These are phyloP conservation scores for Paecilomyces sp. DNA, from an alignment of 2,329 filamentous ascomycete genomes.

Conservation along the genomic window DNA sequence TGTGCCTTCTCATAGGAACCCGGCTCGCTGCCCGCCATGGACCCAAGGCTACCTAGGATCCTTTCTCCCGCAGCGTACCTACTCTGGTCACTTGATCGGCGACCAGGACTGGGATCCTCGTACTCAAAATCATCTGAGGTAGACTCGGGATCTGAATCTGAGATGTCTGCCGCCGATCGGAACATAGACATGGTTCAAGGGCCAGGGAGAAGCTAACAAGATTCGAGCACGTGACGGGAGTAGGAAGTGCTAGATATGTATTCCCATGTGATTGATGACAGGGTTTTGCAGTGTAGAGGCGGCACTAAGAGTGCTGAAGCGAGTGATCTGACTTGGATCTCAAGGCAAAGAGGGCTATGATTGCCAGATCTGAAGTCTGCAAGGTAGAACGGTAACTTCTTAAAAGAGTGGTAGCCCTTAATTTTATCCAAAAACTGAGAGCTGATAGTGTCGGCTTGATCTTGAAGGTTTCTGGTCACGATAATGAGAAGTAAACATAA, in stretches of 20 bases:
- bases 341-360: background rate
- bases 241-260: background rate
- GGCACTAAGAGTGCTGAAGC: background rate
- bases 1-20: constrained; percentile 13
- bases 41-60: background rate
- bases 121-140: constrained; percentile 18
- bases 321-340: background rate
- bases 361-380: background rate
- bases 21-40: background rate
- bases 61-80: background rate
- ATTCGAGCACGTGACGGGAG: background rate
- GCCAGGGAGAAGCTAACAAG: background rate
- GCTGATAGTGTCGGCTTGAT: background rate
- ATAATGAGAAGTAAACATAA: background rate
- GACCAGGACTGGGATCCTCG: constrained; percentile 6
- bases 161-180: constrained; percentile 29
- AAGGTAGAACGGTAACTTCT: background rate
- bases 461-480: background rate
- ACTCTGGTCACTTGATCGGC: background rate
- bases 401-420: background rate
- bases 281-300: background rate
- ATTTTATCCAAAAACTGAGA: background rate
- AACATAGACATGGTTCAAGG: constrained; percentile 32
- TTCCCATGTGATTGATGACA: background rate
- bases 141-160: constrained; percentile 28